These are phyloP conservation scores for Colletotrichum chrysophilum DNA, from an alignment of 2,329 filamentous ascomycete genomes.

Conservation along the genomic window DNA sequence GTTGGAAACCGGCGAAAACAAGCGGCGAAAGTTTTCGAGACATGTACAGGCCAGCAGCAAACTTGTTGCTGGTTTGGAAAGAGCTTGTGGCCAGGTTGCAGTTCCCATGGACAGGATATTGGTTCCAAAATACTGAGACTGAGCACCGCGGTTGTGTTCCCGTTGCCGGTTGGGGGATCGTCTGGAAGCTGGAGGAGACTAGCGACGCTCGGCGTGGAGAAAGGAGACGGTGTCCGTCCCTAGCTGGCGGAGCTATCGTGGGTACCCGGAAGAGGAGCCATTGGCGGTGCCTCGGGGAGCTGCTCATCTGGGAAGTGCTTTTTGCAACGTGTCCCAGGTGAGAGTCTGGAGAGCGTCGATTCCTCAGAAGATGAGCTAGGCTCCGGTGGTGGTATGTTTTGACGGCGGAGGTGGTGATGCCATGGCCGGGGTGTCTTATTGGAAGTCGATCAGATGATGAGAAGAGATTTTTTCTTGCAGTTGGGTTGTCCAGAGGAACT, in stretches of 20 bases:
- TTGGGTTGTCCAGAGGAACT: not conserved
- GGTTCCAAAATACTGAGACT: not conserved
- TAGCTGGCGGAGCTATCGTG: not conserved
- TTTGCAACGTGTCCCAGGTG: not conserved
- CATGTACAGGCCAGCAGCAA: not conserved
- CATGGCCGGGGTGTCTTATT: slow-evolving; percentile 10
- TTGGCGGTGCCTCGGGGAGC: not conserved
- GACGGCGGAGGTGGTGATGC: not conserved
- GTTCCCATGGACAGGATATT: not conserved
- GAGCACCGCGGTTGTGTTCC: not conserved
- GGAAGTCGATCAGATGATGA: slow-evolving; percentile 8
- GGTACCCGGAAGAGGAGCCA: not conserved
- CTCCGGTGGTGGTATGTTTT: not conserved
- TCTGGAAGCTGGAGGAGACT: not conserved
- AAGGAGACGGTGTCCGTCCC: slow-evolving; percentile 7
- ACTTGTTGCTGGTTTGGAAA: not conserved
- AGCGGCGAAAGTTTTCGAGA: not conserved
- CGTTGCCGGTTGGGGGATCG: not conserved
- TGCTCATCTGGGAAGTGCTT: not conserved
- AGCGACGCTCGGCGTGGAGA: not conserved
- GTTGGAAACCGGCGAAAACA: not conserved
- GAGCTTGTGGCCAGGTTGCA: not conserved
- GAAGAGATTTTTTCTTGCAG: not conserved
- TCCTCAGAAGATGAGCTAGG: not conserved
- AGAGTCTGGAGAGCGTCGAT: not conserved